Evolutionary conservation across 495 filamentous ascomycete genomes (phyloP).

Genomic region (Xylaria sp.): DNA sequence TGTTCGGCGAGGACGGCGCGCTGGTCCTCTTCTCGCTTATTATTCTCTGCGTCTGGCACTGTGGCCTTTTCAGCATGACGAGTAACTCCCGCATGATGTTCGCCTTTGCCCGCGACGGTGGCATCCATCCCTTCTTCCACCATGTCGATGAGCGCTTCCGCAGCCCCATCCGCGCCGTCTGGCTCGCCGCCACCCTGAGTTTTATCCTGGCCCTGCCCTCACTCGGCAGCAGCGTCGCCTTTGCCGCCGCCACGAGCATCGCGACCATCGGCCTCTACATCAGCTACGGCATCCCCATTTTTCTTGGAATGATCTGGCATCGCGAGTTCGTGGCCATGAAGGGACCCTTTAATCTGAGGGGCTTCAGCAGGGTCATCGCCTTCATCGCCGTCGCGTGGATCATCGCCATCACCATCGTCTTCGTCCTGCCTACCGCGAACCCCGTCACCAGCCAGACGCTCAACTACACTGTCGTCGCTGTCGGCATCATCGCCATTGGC

Average conservation of each 20-base stretch:
- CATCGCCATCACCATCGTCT: conserved; percentile 61
- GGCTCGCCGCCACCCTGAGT: conserved; percentile 61
- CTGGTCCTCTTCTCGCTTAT: conserved; percentile 77
- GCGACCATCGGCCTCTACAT: conserved; percentile 71
- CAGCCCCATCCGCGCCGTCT: conserved; percentile 63
- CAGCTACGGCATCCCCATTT: conserved; percentile 69
- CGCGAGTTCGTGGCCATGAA: conserved; percentile 47
- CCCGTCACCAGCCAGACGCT: conserved; percentile 63
- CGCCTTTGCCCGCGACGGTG: conserved; percentile 68
- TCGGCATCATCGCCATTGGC: conserved; percentile 62
- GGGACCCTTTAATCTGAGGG: conserved; percentile 63
- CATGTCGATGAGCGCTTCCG: conserved; percentile 57
- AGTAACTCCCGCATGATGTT: conserved; percentile 66
- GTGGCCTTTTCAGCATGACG: conserved; percentile 65
- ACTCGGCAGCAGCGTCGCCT: conserved; percentile 66
- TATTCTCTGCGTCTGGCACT: conserved; percentile 67
- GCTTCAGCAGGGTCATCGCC: conserved; percentile 58
- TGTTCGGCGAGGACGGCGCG: conserved; percentile 67
- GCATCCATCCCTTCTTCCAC: conserved; percentile 72
- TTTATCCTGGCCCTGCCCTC: conserved; percentile 67
- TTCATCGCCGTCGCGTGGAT: conserved; percentile 59
- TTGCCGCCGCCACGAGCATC: conserved; percentile 65
- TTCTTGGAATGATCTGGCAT: conserved; percentile 58
- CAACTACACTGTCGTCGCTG: conserved; percentile 66
- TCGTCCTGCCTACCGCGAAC: conserved; percentile 62